Conservation (phyloP, 345 rosid genomes). For the Turritis glabra region DNA sequence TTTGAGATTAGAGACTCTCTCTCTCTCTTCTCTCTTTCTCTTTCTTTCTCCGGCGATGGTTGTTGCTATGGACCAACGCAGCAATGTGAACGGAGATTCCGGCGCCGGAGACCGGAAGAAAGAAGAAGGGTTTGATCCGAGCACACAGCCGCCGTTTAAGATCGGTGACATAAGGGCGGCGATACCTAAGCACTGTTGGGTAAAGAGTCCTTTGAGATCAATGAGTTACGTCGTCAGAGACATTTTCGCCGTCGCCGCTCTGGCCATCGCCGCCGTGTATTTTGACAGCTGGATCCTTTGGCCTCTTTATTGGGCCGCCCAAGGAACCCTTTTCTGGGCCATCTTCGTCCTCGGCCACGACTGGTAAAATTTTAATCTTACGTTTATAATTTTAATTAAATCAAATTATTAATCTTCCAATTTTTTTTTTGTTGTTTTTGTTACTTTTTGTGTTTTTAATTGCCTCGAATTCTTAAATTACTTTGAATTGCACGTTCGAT, state of each 20-base stretch:
- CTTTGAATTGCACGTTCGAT: not conserved
- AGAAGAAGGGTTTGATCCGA: constrained; percentile 53
- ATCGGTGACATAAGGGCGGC: constrained; percentile 69
- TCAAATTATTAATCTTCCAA: not conserved
- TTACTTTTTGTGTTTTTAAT: not conserved
- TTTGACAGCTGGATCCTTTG: constrained; percentile 54
- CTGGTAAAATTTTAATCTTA: constrained; percentile 43
- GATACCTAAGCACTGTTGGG: constrained; percentile 81
- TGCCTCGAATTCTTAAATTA: constrained; percentile 19
- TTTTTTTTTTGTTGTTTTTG: not conserved
- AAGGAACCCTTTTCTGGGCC: constrained; percentile 92
- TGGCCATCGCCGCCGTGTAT: constrained; percentile 51
- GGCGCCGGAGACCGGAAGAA: constrained; percentile 19
- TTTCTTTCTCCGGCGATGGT: constrained; percentile 30
- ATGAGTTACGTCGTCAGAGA: constrained; percentile 73
- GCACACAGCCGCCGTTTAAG: constrained; percentile 65
- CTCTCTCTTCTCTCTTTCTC: constrained; percentile 19
- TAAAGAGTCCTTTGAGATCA: constrained; percentile 66
- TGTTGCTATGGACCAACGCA: constrained; percentile 36
- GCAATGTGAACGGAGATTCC: constrained; percentile 18
- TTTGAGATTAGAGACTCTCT: not conserved
- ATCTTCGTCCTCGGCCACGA: constrained; percentile 91
- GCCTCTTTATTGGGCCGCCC: constrained; percentile 75
- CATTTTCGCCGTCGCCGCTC: constrained; percentile 45
- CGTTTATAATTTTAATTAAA: not conserved